A percentile compares a stretch with the other conserved stretches of the same genome.
These are phyloP conservation scores for Ogataea paradorogensis DNA, from an alignment of 805 yeast species.

Conservation along the genomic window DNA sequence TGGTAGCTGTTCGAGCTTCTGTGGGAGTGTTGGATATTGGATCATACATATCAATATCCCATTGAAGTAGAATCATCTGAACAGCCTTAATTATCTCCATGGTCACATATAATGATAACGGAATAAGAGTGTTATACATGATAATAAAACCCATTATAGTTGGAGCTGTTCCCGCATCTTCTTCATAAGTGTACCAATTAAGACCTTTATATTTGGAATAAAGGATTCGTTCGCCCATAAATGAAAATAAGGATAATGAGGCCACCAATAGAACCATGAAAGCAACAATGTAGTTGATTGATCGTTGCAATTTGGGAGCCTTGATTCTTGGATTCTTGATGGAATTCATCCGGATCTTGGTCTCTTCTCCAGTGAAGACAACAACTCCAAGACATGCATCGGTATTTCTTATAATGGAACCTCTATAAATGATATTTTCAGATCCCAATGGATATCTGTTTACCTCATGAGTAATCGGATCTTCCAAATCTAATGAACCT, in stretches of 20 bases:
- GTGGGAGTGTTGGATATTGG: constrained; percentile 82
- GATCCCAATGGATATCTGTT: constrained; percentile 63
- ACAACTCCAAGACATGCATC: constrained; percentile 72
- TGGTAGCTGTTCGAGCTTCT: constrained; percentile 92
- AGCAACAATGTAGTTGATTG: constrained; percentile 77
- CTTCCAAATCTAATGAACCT: constrained; percentile 54
- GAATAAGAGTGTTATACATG: constrained; percentile 96
- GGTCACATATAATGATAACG: constrained; percentile 89
- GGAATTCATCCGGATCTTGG: constrained; percentile 94
- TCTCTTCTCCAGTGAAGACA: constrained; percentile 91
- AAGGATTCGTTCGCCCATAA: constrained; percentile 68
- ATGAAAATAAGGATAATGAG: constrained; percentile 70
- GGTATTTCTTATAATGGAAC: constrained; percentile 86
- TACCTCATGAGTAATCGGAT: constrained; percentile 25
- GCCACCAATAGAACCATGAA: constrained; percentile 87
- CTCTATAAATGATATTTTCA: constrained; percentile 85
- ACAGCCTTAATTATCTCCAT: constrained; percentile 92
- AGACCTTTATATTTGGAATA: constrained; percentile 40
- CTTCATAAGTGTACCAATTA: constrained; percentile 71
- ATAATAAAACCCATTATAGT: constrained; percentile 94
- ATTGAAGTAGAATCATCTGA: constrained; percentile 77
- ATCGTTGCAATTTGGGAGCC: constrained; percentile 85
- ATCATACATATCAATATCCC: constrained; percentile 95
- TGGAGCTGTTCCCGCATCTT: constrained; percentile 82
- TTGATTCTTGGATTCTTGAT: constrained; percentile 84